Conservation (phyloP, 345 rosid genomes). For the Chamaenerion angustifolium region DNA sequence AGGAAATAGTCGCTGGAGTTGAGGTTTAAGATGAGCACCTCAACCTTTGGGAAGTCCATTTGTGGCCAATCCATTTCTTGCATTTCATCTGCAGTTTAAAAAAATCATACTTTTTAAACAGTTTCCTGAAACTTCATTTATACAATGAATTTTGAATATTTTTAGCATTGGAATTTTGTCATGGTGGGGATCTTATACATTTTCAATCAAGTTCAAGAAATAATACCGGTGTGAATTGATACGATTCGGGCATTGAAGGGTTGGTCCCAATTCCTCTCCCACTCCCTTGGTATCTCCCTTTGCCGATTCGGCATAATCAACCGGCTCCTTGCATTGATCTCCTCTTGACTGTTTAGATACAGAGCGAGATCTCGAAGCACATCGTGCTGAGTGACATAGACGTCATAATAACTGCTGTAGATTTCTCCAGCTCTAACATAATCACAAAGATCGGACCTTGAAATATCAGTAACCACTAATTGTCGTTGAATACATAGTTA, state of each 20-base stretch:
- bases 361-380: conserved; percentile 82
- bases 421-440: conserved; percentile 51
- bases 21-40: conserved; percentile 69
- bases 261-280: conserved; percentile 56
- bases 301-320: conserved; percentile 73
- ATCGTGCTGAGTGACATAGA: conserved; percentile 73
- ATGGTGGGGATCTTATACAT: no score
- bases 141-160: no score
- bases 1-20: conserved; percentile 42
- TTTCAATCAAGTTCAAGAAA: not conserved
- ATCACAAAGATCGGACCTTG: conserved; percentile 6
- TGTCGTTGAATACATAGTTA: not conserved
- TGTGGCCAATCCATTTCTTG: conserved; percentile 68
- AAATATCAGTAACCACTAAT: not conserved
- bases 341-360: conserved; percentile 31
- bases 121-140: no score
- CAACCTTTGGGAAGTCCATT: conserved; percentile 77
- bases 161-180: no score
- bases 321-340: conserved; percentile 31
- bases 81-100: conserved; percentile 44
- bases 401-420: conserved; percentile 58
- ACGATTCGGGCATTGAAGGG: conserved; percentile 63
- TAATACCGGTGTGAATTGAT: conserved; percentile 64
- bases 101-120: not conserved
- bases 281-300: conserved; percentile 45